These are phyloP conservation scores for Terana coerulea DNA, from an alignment of 768 basidiomycete genomes.

Conservation along the genomic window DNA sequence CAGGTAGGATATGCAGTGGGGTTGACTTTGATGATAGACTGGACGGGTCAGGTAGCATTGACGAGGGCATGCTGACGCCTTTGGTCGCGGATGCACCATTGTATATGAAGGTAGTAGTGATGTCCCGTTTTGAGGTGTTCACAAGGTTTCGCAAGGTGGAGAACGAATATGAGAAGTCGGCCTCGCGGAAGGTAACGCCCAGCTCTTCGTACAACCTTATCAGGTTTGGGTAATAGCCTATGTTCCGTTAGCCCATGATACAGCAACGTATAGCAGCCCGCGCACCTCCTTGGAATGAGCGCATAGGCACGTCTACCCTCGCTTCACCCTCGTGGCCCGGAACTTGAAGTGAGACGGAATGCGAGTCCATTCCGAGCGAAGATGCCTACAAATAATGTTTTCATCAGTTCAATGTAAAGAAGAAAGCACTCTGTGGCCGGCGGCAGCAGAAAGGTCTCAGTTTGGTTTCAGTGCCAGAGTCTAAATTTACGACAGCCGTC, in stretches of 20 bases:
- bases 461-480: too few relatives aligned
- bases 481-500: too few relatives aligned
- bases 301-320: constrained; percentile 77
- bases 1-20: neutral
- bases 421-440: too few relatives aligned
- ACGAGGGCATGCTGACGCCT: constrained; percentile 51
- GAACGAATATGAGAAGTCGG: constrained; percentile 73
- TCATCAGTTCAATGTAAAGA: too few relatives aligned
- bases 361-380: constrained; percentile 65
- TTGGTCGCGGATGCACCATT: constrained; percentile 55
- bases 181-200: constrained; percentile 50
- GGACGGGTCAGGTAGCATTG: constrained; percentile 10
- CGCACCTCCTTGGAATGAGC: constrained; percentile 76
- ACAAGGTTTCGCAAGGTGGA: constrained; percentile 37
- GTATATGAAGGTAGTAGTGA: constrained; percentile 56
- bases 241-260: neutral
- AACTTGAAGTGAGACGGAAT: constrained; percentile 46
- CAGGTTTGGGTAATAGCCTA: constrained; percentile 74
- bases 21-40: neutral
- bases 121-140: constrained; percentile 19
- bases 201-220: constrained; percentile 61
- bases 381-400: constrained; percentile 38
- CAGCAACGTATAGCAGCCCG: neutral
- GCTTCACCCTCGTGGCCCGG: constrained; percentile 37
- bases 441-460: too few relatives aligned